Conservation (phyloP, 2,329 filamentous ascomycete species). For the Penicillium aurantiogriseum region DNA sequence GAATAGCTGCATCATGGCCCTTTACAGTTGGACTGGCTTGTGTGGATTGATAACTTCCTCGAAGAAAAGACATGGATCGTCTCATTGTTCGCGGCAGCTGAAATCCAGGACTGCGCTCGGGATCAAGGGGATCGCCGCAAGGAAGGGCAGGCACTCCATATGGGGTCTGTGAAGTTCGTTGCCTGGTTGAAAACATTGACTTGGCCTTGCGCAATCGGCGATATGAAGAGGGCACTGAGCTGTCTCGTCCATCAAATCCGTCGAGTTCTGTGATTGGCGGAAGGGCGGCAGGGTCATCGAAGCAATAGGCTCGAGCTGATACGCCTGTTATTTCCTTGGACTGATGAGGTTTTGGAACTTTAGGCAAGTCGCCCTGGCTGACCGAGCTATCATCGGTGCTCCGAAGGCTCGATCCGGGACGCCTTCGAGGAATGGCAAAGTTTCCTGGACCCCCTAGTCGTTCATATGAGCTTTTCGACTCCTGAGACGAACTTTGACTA, state of each 20-base stretch:
- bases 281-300: slow-evolving; percentile 20
- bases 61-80: slow-evolving; percentile 46
- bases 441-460: slow-evolving; percentile 29
- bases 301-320: slow-evolving; percentile 1
- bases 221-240: slow-evolving; percentile 48
- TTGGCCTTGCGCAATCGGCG: slow-evolving; percentile 47
- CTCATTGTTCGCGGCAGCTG: slow-evolving; percentile 31
- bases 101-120: slow-evolving; percentile 20
- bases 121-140: slow-evolving; percentile 11
- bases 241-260: slow-evolving; percentile 36
- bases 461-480: slow-evolving; percentile 30
- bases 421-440: slow-evolving; percentile 27
- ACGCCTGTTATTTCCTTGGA: not conserved
- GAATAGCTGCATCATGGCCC: slow-evolving; percentile 41
- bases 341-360: slow-evolving; percentile 2
- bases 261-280: slow-evolving; percentile 33
- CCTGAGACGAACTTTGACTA: slow-evolving; percentile 28
- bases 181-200: slow-evolving; percentile 48
- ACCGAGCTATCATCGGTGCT: slow-evolving; percentile 12
- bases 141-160: slow-evolving; percentile 16
- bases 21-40: slow-evolving; percentile 25
- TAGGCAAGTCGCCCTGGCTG: not conserved
- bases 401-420: slow-evolving; percentile 19
- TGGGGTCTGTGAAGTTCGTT: slow-evolving; percentile 26
- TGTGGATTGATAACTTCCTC: slow-evolving; percentile 25